Conservation (phyloP, 116 monocot species). For the Dioscorea cayenensis region DNA sequence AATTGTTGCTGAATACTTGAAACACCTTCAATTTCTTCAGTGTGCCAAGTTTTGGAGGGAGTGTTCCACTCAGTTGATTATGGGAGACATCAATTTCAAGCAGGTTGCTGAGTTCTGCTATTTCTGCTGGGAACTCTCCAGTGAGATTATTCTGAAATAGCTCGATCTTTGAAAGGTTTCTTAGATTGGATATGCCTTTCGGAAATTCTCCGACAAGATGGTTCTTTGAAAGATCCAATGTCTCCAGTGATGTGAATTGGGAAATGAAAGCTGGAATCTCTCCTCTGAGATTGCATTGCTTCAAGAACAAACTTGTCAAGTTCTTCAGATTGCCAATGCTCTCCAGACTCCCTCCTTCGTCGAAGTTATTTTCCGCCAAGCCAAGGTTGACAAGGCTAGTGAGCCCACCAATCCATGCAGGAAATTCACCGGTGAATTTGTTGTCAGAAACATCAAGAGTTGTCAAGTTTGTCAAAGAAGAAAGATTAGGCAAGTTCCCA, state of each 20-base stretch:
- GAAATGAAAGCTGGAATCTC: conserved; percentile 61
- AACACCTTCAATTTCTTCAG: conserved; percentile 59
- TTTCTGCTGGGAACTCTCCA: conserved; percentile 61
- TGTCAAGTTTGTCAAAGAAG: conserved; percentile 44
- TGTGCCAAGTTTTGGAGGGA: conserved; percentile 61
- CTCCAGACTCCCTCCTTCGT: conserved; percentile 42
- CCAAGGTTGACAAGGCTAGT: conserved; percentile 37
- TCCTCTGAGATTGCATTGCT: conserved; percentile 67
- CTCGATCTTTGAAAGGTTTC: conserved; percentile 70
- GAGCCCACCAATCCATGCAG: conserved; percentile 57
- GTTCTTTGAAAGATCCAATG: conserved; percentile 78
- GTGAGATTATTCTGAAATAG: conserved; percentile 73
- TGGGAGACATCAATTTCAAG: conserved; percentile 73
- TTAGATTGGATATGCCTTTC: conserved; percentile 48
- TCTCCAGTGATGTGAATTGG: conserved; percentile 38
- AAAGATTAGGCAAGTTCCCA: conserved; percentile 68
- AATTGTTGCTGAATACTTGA: conserved; percentile 60
- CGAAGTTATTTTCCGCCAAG: conserved; percentile 59
- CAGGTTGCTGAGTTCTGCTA: conserved; percentile 42
- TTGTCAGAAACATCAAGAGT: conserved; percentile 71
- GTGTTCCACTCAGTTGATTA: conserved; percentile 53
- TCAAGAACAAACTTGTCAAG: conserved; percentile 65
- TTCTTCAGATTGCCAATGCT: conserved; percentile 73
- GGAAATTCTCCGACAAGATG: conserved; percentile 62
- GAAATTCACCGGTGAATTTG: conserved; percentile 49